These are phyloP conservation scores for Panellus pusillus DNA, from an alignment of 768 basidiomycete species.

Conservation along the genomic window DNA sequence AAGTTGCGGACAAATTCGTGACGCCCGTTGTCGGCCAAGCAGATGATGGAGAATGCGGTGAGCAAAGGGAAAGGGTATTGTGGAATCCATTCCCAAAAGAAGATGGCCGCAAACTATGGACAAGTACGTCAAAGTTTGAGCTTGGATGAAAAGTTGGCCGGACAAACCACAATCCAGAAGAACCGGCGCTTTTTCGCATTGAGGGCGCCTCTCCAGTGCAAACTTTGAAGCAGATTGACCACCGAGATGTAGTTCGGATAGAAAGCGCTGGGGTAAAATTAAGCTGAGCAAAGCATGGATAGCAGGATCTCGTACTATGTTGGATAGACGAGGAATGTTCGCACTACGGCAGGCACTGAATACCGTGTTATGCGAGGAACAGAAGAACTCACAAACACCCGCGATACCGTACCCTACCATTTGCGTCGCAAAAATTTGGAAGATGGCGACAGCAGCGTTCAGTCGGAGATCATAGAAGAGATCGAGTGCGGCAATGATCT, in stretches of 20 bases:
- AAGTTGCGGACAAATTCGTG: slow-evolving; percentile 41
- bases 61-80: slow-evolving; percentile 26
- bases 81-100: slow-evolving; percentile 44
- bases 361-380: background rate
- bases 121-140: background rate
- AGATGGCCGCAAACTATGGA: slow-evolving; percentile 39
- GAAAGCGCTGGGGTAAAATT: slow-evolving; percentile 35
- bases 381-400: slow-evolving; percentile 29
- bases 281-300: slow-evolving; percentile 1
- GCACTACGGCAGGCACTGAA: slow-evolving; percentile 30
- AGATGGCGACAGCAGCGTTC: slow-evolving; percentile 51
- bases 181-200: slow-evolving; percentile 51
- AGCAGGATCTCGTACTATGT: slow-evolving; percentile 40
- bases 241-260: slow-evolving; percentile 53
- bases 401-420: slow-evolving; percentile 42
- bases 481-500: slow-evolving; percentile 54
- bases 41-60: slow-evolving; percentile 51
- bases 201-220: slow-evolving; percentile 51
- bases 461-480: slow-evolving; percentile 52
- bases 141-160: background rate
- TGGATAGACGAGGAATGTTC: slow-evolving; percentile 51
- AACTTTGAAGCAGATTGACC: slow-evolving; percentile 51
- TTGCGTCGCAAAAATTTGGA: slow-evolving; percentile 54
- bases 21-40: slow-evolving; percentile 47
- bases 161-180: slow-evolving; percentile 53